These are phyloP conservation scores for Cordyceps javanica DNA, from an alignment of 2,329 filamentous ascomycete genomes.

Conservation along the genomic window DNA sequence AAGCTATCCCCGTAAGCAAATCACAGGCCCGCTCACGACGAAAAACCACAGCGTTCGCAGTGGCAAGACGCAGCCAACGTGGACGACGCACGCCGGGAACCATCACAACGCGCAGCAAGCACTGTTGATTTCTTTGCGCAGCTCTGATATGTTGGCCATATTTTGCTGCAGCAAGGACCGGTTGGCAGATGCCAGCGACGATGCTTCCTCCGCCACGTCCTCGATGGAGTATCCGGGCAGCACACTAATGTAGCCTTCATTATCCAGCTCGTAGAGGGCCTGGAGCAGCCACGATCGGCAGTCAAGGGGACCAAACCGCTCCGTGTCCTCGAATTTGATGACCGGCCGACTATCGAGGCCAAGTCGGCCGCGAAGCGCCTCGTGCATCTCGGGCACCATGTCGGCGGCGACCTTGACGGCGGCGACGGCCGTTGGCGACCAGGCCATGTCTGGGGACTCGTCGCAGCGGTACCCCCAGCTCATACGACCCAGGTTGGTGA, in stretches of 20 bases:
- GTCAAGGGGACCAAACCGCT: conserved; percentile 10
- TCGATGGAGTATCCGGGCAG: conserved; percentile 2
- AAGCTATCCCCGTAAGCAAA: too few relatives aligned
- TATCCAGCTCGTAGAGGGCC: conserved; percentile 14
- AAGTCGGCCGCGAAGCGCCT: background rate
- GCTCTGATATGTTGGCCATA: background rate
- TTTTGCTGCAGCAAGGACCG: background rate
- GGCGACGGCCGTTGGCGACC: background rate
- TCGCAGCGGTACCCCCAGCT: conserved; percentile 4
- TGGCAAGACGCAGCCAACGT: too few relatives aligned
- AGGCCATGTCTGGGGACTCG: background rate
- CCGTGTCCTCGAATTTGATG: conserved; percentile 4
- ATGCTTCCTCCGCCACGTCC: conserved; percentile 6
- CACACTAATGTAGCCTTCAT: conserved; percentile 16
- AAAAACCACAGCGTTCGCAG: background rate
- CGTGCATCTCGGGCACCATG: conserved; percentile 8
- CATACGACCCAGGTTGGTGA: background rate
- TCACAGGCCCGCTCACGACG: background rate
- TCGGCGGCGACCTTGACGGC: conserved; percentile 6
- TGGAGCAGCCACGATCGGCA: conserved; percentile 14
- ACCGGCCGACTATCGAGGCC: background rate
- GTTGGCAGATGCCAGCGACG: conserved; percentile 2
- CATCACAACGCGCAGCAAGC: background rate
- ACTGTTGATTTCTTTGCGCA: conserved; percentile 2
- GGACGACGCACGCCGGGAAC: background rate